Evolutionary conservation across 805 yeast genomes (phyloP), one percentile per base, ranked within the genome.

Genomic region (Candida sithepensis): DNA sequence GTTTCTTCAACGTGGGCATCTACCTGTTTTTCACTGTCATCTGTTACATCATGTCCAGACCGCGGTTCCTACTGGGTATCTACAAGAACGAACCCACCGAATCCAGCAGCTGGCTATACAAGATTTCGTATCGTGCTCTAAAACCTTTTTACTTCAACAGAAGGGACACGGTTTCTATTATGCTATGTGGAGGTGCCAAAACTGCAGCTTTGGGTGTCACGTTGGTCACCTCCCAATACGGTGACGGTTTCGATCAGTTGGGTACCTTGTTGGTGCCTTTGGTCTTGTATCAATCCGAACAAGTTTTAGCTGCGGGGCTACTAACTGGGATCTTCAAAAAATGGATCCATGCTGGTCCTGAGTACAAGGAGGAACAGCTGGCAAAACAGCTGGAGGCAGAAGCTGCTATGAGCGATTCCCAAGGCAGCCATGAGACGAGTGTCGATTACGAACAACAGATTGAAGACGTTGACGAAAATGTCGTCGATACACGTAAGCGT

Each of bases 201-300:
- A 89, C 96, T 1, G 96, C 96, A 0, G 96, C 96, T 0, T 71
- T 89, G 44, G 97, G 96, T 33, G 96, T 89, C 3, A 85, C 96
- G 1, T 71, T 89, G 43, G 74, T 85, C n/a, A 74, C 90, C 1
- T 53, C 70, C 0, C 69, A 65, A 48, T 89, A 88, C 62, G 95
- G 95, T 14, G 66, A 78, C 4, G 59, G 74, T 40, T 79, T 77
- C 56, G 71, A 75, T 9, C 71, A 80, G 54, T 68, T 88, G 52
- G 96, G 96, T 16, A 77, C 78, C 44, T 66, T 90, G 37, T 69
- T 90, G 38, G 90, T 88, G 16, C 92, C 96, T 0, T 72, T 90
- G 59, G 96, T 90, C 7, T 70, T 90, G 46, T 90, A 87, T 64
- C 96, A 88, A 67, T 83, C 89, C 19, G 90, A 86, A 60, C 97